Evolutionary conservation across 2,329 filamentous ascomycete species (phyloP).

Genomic region (Paecilomyces sp.): DNA sequence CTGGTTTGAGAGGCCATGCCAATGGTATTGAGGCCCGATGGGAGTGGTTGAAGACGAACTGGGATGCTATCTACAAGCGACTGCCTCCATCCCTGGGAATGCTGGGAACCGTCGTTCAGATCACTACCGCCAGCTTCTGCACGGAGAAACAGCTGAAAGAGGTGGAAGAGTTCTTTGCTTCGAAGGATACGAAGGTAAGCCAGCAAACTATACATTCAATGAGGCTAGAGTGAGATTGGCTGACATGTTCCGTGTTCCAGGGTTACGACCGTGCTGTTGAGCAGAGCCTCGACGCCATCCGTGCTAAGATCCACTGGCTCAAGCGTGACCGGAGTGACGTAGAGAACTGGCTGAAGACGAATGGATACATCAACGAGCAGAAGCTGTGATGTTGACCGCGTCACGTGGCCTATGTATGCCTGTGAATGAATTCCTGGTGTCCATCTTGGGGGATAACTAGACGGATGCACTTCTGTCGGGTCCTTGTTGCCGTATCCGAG

Average conservation of each 20-base stretch:
- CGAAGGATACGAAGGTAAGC: slow-evolving; percentile 67
- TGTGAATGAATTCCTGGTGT: background rate
- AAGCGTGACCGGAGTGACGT: slow-evolving; percentile 71
- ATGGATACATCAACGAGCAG: slow-evolving; percentile 47
- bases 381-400: slow-evolving; percentile 19
- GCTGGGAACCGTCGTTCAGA: slow-evolving; percentile 74
- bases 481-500: too few species aligned
- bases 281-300: slow-evolving; percentile 80
- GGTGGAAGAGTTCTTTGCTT: slow-evolving; percentile 72
- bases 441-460: too few species aligned
- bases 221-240: background rate
- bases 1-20: slow-evolving; percentile 67
- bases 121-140: slow-evolving; percentile 76
- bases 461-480: too few species aligned
- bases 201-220: background rate
- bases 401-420: background rate
- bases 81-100: slow-evolving; percentile 82
- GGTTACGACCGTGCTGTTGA: slow-evolving; percentile 80
- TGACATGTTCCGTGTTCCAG: slow-evolving; percentile 15
- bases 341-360: slow-evolving; percentile 60
- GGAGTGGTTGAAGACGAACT: slow-evolving; percentile 77
- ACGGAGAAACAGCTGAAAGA: slow-evolving; percentile 65
- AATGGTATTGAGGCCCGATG: slow-evolving; percentile 76
- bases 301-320: slow-evolving; percentile 77
- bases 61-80: slow-evolving; percentile 73